phyloP scores from a whole-genome alignment of 1,139 yeast genomes.

The Debaryomyces sp. region DNA sequence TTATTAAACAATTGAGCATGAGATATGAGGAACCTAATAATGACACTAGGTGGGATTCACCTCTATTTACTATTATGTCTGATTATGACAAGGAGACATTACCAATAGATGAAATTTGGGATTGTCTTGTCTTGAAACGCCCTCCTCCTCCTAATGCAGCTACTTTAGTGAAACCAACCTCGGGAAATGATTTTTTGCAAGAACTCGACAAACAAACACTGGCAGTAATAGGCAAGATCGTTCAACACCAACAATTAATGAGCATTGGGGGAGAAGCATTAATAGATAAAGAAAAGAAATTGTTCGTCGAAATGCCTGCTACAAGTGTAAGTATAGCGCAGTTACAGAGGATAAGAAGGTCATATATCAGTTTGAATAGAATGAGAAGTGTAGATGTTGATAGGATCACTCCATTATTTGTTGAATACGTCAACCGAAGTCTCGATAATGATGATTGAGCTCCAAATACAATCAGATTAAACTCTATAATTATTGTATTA shows the following conservation, averaged over 20 bases:
- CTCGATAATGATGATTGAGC: slow-evolving; percentile 30
- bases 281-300: slow-evolving; percentile 37
- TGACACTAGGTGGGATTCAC: slow-evolving; percentile 91
- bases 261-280: slow-evolving; percentile 54
- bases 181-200: slow-evolving; percentile 73
- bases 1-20: slow-evolving; percentile 72
- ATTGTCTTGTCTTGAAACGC: slow-evolving; percentile 60
- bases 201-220: slow-evolving; percentile 77
- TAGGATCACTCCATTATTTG: slow-evolving; percentile 71
- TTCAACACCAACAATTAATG: slow-evolving; percentile 62
- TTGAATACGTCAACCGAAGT: slow-evolving; percentile 68
- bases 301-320: slow-evolving; percentile 64
- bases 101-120: slow-evolving; percentile 75
- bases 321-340: slow-evolving; percentile 70
- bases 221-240: slow-evolving; percentile 56
- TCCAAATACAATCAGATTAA: not conserved
- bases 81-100: slow-evolving; percentile 53
- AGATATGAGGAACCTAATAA: slow-evolving; percentile 94
- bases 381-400: slow-evolving; percentile 70
- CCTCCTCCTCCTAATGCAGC: slow-evolving; percentile 79
- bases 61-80: slow-evolving; percentile 71
- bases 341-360: slow-evolving; percentile 79
- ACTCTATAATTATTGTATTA: slow-evolving; percentile 2
- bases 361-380: slow-evolving; percentile 76
- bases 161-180: slow-evolving; percentile 70